These are phyloP conservation scores for Cnidoscolus chayamansa DNA, from an alignment of 441 rosid genomes.

Conservation along the genomic window DNA sequence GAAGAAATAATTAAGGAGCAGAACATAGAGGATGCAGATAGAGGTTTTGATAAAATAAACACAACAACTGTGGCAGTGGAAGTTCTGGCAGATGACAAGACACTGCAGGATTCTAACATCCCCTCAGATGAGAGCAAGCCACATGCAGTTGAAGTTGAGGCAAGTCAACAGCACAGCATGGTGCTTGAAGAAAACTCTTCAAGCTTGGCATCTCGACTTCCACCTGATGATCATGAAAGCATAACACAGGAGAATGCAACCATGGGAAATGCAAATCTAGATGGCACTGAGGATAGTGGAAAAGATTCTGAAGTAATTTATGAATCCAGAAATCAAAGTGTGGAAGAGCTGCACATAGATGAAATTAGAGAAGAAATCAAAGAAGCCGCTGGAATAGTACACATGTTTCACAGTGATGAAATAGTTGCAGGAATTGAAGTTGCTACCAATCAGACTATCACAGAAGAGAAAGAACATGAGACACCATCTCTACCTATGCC, in stretches of 20 bases:
- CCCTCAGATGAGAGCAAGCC: constrained; percentile 16
- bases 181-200: constrained; percentile 27
- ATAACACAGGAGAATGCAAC: constrained; percentile 5
- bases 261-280: constrained; percentile 10
- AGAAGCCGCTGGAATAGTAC: constrained; percentile 21
- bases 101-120: constrained; percentile 1
- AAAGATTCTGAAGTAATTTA: constrained; percentile 17
- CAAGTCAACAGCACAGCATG: constrained; percentile 17
- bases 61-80: constrained; percentile 12
- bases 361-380: constrained; percentile 20
- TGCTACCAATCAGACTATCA: constrained; percentile 19
- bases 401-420: constrained; percentile 19
- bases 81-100: constrained; percentile 24
- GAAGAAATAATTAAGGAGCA: constrained; percentile 23
- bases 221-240: constrained; percentile 22
- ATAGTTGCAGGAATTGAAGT: constrained; percentile 24
- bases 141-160: constrained; percentile 21
- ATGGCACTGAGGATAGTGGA: constrained; percentile 18
- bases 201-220: constrained; percentile 22
- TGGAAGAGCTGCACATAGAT: constrained; percentile 16
- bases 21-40: constrained; percentile 23
- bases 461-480: constrained; percentile 30
- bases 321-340: constrained; percentile 16
- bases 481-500: constrained; percentile 25
- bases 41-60: constrained; percentile 13